Percentiles rank a stretch among this genome's conserved stretches.
These are phyloP conservation scores for Phlegmacium glaucopus DNA, from an alignment of 768 basidiomycete genomes.

Conservation along the genomic window DNA sequence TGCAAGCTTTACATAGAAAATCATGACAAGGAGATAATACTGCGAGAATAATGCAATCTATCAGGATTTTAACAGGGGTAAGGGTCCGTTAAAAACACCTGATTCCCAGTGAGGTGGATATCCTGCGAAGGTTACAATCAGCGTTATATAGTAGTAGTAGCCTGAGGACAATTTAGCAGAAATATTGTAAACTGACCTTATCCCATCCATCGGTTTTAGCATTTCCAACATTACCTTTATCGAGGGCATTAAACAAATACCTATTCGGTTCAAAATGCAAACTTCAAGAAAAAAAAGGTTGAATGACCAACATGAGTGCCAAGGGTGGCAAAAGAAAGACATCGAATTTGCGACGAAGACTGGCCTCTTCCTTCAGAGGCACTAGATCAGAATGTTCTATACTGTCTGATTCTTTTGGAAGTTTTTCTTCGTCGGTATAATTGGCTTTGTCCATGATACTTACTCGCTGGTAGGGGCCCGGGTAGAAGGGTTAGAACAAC, in stretches of 20 bases:
- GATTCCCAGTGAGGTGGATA: conserved; percentile 40
- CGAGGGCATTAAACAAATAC: conserved; percentile 48
- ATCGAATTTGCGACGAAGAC: conserved; percentile 40
- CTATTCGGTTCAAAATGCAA: conserved; percentile 13
- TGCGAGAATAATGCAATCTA: conserved; percentile 11
- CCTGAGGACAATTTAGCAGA: too few species aligned
- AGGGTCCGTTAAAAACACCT: conserved; percentile 21
- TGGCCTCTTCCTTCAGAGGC: conserved; percentile 23
- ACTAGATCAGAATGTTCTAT: conserved; percentile 6
- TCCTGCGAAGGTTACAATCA: conserved; percentile 24
- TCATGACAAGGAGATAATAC: conserved; percentile 48
- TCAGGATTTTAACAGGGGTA: too few species aligned
- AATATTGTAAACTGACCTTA: conserved; percentile 24
- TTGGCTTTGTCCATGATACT: too few species aligned
- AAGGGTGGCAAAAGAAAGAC: conserved; percentile 39
- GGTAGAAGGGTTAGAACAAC: too few species aligned
- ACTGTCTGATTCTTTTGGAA: conserved; percentile 3
- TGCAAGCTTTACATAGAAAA: conserved; percentile 36
- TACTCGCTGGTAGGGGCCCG: too few species aligned
- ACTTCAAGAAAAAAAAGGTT: neutral
- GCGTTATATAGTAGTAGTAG: neutral
- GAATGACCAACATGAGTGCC: conserved; percentile 35
- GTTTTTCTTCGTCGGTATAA: neutral
- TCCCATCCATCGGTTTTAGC: conserved; percentile 52
- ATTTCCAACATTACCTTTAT: conserved; percentile 50